A percentile compares a stretch with the other conserved stretches of the same genome.
Conservation (phyloP, 805 yeast species). For the Hanseniaspora occidentalis region DNA sequence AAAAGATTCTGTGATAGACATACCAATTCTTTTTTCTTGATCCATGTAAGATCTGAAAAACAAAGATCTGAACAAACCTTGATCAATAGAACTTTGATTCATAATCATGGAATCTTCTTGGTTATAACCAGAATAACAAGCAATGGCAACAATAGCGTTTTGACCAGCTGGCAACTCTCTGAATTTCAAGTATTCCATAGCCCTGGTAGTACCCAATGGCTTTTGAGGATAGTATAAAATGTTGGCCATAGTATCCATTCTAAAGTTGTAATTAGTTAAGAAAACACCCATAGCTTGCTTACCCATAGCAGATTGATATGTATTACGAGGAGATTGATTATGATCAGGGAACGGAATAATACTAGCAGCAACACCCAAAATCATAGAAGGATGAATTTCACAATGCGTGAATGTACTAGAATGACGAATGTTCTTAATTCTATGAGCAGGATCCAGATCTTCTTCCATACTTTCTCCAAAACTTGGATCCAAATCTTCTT, state of each 20-base stretch:
- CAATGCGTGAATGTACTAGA: constrained; percentile 91
- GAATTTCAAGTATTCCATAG: constrained; percentile 95
- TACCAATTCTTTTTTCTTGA: constrained; percentile 96
- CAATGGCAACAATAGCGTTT: constrained; percentile 95
- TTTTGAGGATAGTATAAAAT: constrained; percentile 95
- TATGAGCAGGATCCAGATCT: constrained; percentile 43
- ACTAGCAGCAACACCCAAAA: constrained; percentile 95
- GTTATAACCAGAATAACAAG: constrained; percentile 96
- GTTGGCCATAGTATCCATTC: constrained; percentile 99
- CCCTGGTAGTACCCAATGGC: constrained; percentile 93
- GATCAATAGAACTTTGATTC: constrained; percentile 95
- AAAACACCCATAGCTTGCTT: constrained; percentile 99
- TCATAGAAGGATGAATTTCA: constrained; percentile 98
- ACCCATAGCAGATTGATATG: constrained; percentile 99
- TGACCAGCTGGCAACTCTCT: constrained; percentile 99
- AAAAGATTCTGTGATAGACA: constrained; percentile 95
- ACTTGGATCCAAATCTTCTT: constrained; percentile 79
- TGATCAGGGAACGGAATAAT: constrained; percentile 99
- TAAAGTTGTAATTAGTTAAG: constrained; percentile 84
- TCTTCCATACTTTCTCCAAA: constrained; percentile 28
- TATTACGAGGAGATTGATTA: constrained; percentile 98
- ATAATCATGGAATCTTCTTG: constrained; percentile 99
- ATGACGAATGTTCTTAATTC: constrained; percentile 67
- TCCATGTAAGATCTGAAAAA: constrained; percentile 98
- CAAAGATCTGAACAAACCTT: constrained; percentile 90